Percentiles rank a stretch among this genome's conserved stretches.
Conservation (phyloP, 352 stramenopile genomes). For the Phytophthora cajani region DNA sequence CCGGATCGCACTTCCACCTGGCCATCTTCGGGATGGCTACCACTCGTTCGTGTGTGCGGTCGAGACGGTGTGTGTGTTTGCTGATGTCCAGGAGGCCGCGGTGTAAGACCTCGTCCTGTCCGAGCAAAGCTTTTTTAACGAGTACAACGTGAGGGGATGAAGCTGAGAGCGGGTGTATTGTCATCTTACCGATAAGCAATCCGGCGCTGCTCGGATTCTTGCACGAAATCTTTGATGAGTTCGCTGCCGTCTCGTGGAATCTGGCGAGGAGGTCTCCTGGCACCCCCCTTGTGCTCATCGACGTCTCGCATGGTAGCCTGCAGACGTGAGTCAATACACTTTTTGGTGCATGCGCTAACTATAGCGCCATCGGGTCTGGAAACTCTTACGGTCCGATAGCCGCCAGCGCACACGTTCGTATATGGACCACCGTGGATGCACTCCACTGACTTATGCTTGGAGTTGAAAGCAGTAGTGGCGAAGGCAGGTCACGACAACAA, state of each 20-base stretch:
- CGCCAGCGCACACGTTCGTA: no score
- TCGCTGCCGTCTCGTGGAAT: conserved; percentile 30
- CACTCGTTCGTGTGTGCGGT: background rate
- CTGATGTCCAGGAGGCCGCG: conserved; percentile 19
- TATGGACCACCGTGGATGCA: no score
- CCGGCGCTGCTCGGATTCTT: conserved; percentile 48
- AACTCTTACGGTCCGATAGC: background rate
- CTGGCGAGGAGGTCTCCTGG: conserved; percentile 3
- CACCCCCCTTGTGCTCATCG: background rate
- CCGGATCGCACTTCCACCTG: conserved; percentile 15
- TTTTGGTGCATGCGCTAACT: conserved; percentile 5
- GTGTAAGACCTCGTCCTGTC: conserved; percentile 27
- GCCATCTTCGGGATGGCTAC: conserved; percentile 9
- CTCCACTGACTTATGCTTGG: background rate
- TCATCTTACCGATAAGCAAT: conserved; percentile 41
- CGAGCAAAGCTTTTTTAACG: conserved; percentile 17
- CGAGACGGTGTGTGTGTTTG: conserved; percentile 10
- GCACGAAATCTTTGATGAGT: conserved; percentile 62
- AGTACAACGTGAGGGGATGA: background rate
- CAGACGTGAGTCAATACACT: background rate
- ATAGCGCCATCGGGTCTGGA: background rate
- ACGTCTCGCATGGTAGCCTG: conserved; percentile 1
- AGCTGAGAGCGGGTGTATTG: background rate
- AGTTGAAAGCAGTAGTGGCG: background rate
- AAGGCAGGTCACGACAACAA: background rate